Conservation (phyloP, 2,329 filamentous ascomycete species). For the Cytospora schulzeri region DNA sequence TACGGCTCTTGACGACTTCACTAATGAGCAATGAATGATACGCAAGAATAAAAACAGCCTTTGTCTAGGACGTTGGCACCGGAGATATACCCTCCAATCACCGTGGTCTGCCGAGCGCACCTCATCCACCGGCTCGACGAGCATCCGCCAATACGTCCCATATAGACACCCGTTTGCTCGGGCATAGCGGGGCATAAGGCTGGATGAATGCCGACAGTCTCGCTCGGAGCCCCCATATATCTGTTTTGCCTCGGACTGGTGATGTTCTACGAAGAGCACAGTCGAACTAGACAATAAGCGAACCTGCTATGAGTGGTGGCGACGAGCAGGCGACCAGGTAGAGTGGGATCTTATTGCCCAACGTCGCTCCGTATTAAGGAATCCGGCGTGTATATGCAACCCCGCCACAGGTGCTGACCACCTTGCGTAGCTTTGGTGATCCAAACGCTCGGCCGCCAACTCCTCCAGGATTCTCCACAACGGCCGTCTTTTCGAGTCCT, state of each 20-base stretch:
- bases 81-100: conserved; percentile 13
- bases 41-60: conserved; percentile 12
- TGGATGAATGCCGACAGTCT: conserved; percentile 9
- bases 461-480: conserved; percentile 59
- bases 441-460: conserved; percentile 63
- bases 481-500: conserved; percentile 55
- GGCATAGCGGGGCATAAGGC: conserved; percentile 17
- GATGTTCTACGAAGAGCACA: conserved; percentile 18
- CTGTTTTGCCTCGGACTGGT: conserved; percentile 14
- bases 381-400: conserved; percentile 25
- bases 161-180: conserved; percentile 21
- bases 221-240: not conserved
- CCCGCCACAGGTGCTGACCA: conserved; percentile 40
- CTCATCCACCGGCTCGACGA: conserved; percentile 16
- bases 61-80: conserved; percentile 24
- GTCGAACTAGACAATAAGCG: conserved; percentile 18
- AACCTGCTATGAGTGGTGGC: conserved; percentile 62
- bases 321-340: conserved; percentile 58
- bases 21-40: conserved; percentile 26
- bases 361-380: conserved; percentile 14
- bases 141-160: conserved; percentile 1
- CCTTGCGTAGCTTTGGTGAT: conserved; percentile 59
- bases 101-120: conserved; percentile 13
- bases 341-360: conserved; percentile 27
- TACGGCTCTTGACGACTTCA: conserved; percentile 13